Conservation (phyloP, 805 yeast genomes). For the Kazachstania kunashirensis region DNA sequence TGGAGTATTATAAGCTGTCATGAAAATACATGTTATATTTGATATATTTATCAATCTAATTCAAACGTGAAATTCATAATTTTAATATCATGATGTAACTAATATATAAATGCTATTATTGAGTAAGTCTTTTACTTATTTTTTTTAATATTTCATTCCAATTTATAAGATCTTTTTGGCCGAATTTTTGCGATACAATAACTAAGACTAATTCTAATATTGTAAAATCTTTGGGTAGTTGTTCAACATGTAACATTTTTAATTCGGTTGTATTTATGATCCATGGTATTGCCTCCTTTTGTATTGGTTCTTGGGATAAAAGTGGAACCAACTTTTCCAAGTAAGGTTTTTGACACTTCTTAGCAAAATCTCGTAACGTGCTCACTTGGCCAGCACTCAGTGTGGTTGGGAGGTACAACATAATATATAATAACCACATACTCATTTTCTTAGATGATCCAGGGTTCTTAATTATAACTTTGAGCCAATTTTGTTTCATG, state of each 20-base stretch:
- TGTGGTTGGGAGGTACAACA: constrained; percentile 20
- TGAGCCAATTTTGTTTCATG: constrained; percentile 23
- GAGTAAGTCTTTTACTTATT: background rate
- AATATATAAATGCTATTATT: background rate
- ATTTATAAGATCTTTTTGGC: constrained; percentile 22
- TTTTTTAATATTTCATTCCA: constrained; percentile 4
- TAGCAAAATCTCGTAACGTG: constrained; percentile 23
- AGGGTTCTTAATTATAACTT: constrained; percentile 13
- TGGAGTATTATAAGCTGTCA: too few species aligned
- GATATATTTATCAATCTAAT: background rate
- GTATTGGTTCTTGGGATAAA: constrained; percentile 3
- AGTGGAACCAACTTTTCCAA: background rate
- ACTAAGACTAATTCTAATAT: constrained; percentile 13
- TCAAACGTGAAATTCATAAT: background rate
- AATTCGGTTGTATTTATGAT: constrained; percentile 1
- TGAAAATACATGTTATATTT: too few species aligned
- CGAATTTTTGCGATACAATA: constrained; percentile 16
- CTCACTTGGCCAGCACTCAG: constrained; percentile 22
- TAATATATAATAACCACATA: constrained; percentile 21
- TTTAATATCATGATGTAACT: background rate
- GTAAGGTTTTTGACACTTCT: constrained; percentile 16
- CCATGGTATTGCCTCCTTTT: background rate
- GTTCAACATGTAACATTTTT: background rate
- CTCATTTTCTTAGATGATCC: constrained; percentile 7
- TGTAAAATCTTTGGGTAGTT: constrained; percentile 7